These are phyloP conservation scores for Dendrobium officinale DNA, from an alignment of 106 monocot species.

Conservation along the genomic window DNA sequence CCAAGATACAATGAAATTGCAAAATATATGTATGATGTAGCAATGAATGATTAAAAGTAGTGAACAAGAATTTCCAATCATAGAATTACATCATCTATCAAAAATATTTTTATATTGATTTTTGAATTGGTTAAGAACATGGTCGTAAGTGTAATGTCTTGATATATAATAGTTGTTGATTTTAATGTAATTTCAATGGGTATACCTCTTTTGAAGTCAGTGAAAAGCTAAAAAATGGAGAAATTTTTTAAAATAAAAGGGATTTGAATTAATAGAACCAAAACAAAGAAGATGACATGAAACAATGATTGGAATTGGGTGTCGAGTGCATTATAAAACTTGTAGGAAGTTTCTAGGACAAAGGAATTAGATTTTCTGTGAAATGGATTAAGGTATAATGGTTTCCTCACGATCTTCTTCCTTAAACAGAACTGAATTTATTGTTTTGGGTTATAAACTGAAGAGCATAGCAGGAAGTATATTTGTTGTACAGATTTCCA, in stretches of 20 bases:
- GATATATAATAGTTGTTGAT: not conserved
- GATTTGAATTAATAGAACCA: not conserved
- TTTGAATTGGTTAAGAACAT: not conserved
- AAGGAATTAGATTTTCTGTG: too few relatives aligned
- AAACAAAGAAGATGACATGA: not conserved
- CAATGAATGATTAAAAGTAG: not conserved
- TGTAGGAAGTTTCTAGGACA: too few relatives aligned
- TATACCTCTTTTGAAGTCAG: not conserved
- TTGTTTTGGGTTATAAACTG: too few relatives aligned
- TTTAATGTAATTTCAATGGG: not conserved
- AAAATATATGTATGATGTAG: not conserved
- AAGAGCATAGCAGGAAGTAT: too few relatives aligned
- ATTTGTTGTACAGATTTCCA: too few relatives aligned
- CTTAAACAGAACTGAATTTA: too few relatives aligned
- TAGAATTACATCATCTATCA: not conserved
- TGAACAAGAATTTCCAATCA: not conserved
- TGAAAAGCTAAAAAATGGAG: not conserved
- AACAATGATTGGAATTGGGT: not conserved
- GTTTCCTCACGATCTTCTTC: too few relatives aligned
- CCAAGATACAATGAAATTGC: not conserved
- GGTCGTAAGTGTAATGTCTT: not conserved
- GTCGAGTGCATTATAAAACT: too few relatives aligned
- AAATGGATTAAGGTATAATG: too few relatives aligned
- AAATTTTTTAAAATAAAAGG: not conserved
- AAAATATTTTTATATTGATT: not conserved